phyloP scores from a whole-genome alignment of 148 eudicot genomes.

The Persicaria maculosa region DNA sequence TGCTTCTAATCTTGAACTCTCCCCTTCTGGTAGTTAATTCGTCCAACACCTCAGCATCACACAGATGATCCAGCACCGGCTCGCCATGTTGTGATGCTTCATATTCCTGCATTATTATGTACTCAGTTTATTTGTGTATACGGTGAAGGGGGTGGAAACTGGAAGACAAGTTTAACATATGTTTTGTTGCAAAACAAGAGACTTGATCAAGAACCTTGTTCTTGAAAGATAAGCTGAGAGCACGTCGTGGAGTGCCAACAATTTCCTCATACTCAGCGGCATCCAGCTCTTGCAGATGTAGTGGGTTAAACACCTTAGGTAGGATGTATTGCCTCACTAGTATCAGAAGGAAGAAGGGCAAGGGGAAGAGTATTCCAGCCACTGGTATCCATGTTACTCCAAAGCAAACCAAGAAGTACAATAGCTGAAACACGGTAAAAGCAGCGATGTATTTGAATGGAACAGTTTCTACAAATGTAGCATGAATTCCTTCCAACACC shows the following conservation, averaged over 20 bases:
- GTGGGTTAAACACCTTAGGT: constrained; percentile 37
- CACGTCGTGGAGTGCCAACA: constrained; percentile 31
- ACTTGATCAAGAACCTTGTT: constrained; percentile 16
- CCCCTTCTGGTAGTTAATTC: constrained; percentile 77
- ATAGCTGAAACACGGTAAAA: constrained; percentile 46
- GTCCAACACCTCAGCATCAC: constrained; percentile 55
- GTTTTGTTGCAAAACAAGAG: background rate
- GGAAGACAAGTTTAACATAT: background rate
- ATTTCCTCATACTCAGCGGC: constrained; percentile 72
- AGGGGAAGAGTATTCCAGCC: constrained; percentile 60
- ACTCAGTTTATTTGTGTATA: background rate
- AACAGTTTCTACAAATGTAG: constrained; percentile 55
- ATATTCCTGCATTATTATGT: background rate
- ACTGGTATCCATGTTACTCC: constrained; percentile 75
- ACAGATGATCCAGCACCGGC: constrained; percentile 18
- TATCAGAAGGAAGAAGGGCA: constrained; percentile 54
- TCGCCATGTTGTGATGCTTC: background rate
- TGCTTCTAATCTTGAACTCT: constrained; percentile 60
- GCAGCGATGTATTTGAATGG: constrained; percentile 38
- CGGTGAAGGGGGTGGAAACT: background rate
- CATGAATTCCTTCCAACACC: constrained; percentile 47
- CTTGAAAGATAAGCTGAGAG: constrained; percentile 26
- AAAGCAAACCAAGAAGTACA: constrained; percentile 48
- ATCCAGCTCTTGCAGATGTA: constrained; percentile 53
- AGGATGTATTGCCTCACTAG: constrained; percentile 39